These are phyloP conservation scores for Chlorophyllum brunneum DNA, from an alignment of 768 basidiomycete genomes.

Conservation along the genomic window DNA sequence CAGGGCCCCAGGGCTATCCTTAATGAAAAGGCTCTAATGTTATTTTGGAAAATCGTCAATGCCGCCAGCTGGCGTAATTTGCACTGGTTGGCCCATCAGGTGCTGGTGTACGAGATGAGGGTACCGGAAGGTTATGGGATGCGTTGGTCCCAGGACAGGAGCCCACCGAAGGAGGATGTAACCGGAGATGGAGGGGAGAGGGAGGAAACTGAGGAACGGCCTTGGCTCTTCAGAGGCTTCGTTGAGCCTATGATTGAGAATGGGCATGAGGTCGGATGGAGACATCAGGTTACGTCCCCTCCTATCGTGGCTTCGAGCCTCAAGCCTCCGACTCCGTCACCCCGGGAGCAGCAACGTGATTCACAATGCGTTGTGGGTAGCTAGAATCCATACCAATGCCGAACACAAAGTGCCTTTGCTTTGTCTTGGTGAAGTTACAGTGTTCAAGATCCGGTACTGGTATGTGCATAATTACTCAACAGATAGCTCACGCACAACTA, in stretches of 20 bases:
- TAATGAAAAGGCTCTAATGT: conserved; percentile 45
- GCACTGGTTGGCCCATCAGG: conserved; percentile 61
- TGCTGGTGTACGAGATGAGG: conserved; percentile 60
- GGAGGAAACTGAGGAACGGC: conserved; percentile 13
- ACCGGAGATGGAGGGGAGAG: conserved; percentile 8
- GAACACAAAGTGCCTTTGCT: too few species aligned
- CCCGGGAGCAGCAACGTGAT: neutral
- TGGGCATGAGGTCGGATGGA: conserved; percentile 62
- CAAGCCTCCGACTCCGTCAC: neutral
- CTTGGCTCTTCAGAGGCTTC: conserved; percentile 61
- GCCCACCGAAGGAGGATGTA: conserved; percentile 10
- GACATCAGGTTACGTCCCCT: conserved; percentile 28
- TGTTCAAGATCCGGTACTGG: too few species aligned
- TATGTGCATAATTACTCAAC: too few species aligned
- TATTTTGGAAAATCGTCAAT: conserved; percentile 54
- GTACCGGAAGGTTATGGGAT: conserved; percentile 62
- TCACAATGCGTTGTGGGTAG: too few species aligned
- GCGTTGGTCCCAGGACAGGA: conserved; percentile 57
- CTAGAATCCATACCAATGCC: too few species aligned
- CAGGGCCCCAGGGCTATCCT: conserved; percentile 48
- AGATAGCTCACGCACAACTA: too few species aligned
- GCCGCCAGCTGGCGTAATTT: conserved; percentile 57
- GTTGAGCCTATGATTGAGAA: conserved; percentile 68
- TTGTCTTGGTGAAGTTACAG: too few species aligned
- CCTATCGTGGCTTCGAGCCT: neutral